These are phyloP conservation scores for Daedaleopsis sinensis DNA, from an alignment of 768 basidiomycete species.

Conservation along the genomic window DNA sequence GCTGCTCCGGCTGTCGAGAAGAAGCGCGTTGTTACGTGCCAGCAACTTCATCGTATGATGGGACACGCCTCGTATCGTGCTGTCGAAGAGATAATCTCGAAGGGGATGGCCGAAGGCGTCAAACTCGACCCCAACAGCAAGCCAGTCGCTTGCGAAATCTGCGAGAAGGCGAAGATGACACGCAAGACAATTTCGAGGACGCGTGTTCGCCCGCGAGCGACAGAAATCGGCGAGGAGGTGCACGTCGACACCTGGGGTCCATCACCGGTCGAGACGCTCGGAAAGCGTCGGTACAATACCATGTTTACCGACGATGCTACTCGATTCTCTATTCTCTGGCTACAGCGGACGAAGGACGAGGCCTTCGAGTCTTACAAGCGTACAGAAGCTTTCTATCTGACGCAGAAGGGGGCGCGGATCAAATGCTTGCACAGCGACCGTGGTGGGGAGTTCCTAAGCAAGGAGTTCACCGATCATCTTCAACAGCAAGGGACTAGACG, in stretches of 20 bases:
- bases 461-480: slow-evolving; percentile 36
- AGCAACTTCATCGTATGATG: slow-evolving; percentile 36
- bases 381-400: slow-evolving; percentile 39
- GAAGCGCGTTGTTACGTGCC: not conserved
- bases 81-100: slow-evolving; percentile 28
- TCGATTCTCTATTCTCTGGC: slow-evolving; percentile 26
- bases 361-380: slow-evolving; percentile 34
- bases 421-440: slow-evolving; percentile 42
- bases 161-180: slow-evolving; percentile 45
- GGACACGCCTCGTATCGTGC: slow-evolving; percentile 36
- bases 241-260: slow-evolving; percentile 53
- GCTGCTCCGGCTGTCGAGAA: not conserved
- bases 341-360: slow-evolving; percentile 40
- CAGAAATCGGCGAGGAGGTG: slow-evolving; percentile 38
- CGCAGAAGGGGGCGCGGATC: slow-evolving; percentile 35
- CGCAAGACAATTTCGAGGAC: slow-evolving; percentile 33
- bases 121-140: too few relatives aligned
- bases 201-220: slow-evolving; percentile 28
- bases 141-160: slow-evolving; percentile 39
- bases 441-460: slow-evolving; percentile 38
- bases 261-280: slow-evolving; percentile 31
- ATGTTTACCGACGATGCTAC: slow-evolving; percentile 35
- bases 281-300: slow-evolving; percentile 25
- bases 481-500: slow-evolving; percentile 40
- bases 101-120: slow-evolving; percentile 35